Evolutionary conservation across 306 rosid species (phyloP), one percentile per base, ranked within the genome.

Genomic region (Mimosa pudica): DNA sequence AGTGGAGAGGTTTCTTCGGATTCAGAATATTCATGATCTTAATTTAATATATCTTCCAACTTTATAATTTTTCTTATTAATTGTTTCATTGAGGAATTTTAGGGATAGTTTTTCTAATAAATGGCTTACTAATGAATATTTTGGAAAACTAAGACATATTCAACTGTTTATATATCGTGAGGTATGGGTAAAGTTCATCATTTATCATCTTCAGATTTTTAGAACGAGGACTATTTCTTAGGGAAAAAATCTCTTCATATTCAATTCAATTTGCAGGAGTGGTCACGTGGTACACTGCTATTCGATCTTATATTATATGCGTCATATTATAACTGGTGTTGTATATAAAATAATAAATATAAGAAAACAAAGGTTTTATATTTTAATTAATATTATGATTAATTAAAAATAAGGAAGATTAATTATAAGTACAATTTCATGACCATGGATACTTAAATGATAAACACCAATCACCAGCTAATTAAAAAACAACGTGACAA

Each of bases 401-500:
- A 57, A 7, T n/a, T 18, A 6, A 57, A 57, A 57, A 18, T 2
- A 18, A 57, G 62, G 32, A 18, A 57, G 62, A 57, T 57, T 18
- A 18, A 32, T 62, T 12, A 32, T 62, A 10, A 11, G 68, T 1
- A 24, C 30, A 62, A 62, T 5, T 5, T 13, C 35, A 6, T 14
- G 14, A 6, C 36, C 18, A 38, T 7, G 9, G 49, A 17, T 9
- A 51, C 14, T 16, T 12, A 12, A 11, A 68, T 41, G 73, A 68
- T 52, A 68, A 41, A 42, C 73, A 42, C 73, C 35, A 68, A 4
- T 2, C 52, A 1, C 35, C 1, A 24, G 30, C 52, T 68, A 44
- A 68, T 68, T 42, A 42, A 68, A 67, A 67, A 42, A 44, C 52
- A 8, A 68, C 51, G 2, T 68, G 52, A 68, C 73, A 68, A n/a